phyloP scores from a whole-genome alignment of 305 asterid genomes.

The Ajuga reptans region DNA sequence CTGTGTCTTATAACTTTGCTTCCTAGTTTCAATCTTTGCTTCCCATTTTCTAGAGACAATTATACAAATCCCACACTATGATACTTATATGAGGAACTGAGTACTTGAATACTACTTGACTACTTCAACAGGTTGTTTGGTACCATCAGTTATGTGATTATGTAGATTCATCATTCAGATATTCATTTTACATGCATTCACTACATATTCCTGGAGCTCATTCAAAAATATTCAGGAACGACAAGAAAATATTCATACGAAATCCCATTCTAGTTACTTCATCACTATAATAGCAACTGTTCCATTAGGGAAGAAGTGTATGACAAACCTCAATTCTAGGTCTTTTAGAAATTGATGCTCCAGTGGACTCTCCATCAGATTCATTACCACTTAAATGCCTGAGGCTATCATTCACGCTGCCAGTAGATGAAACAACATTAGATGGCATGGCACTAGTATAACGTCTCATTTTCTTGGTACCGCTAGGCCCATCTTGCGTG shows the following conservation, averaged over 20 bases:
- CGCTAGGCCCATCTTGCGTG: slow-evolving; percentile 72
- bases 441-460: slow-evolving; percentile 74
- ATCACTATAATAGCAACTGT: not conserved
- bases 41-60: not conserved
- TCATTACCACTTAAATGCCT: slow-evolving; percentile 54
- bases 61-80: not conserved
- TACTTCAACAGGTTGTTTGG: not conserved
- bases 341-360: slow-evolving; percentile 60
- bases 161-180: not conserved
- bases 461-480: slow-evolving; percentile 85
- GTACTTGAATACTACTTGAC: not conserved
- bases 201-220: slow-evolving; percentile 7
- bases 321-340: slow-evolving; percentile 59
- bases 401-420: slow-evolving; percentile 62
- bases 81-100: not conserved
- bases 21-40: not conserved
- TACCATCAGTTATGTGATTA: not conserved
- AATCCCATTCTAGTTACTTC: not conserved
- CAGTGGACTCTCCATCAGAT: slow-evolving; percentile 91
- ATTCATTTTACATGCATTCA: not conserved
- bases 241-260: not conserved
- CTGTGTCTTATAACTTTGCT: not conserved
- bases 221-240: not conserved
- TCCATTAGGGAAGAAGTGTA: slow-evolving; percentile 18
- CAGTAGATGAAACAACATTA: slow-evolving; percentile 69